phyloP scores from a whole-genome alignment of 2,329 filamentous ascomycete genomes.

The Arthrinium phaeospermum region DNA sequence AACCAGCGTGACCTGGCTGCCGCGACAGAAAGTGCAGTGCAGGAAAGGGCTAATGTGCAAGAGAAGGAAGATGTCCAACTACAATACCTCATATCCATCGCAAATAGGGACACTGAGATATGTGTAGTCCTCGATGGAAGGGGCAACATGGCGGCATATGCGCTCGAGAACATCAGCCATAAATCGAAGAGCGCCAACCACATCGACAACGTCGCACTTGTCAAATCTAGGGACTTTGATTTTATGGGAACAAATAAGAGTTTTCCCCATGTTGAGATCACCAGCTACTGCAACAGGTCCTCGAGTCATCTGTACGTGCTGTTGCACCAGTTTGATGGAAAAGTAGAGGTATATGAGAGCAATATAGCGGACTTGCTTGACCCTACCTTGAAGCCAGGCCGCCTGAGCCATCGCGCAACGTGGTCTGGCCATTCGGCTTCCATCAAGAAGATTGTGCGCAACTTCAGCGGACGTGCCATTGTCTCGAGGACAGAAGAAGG shows the following conservation, averaged over 20 bases:
- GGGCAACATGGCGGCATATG: constrained; percentile 91
- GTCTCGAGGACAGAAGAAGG: constrained; percentile 81
- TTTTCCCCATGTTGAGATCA: constrained; percentile 66
- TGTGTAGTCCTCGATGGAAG: constrained; percentile 84
- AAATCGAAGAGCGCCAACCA: constrained; percentile 69
- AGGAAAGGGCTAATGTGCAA: constrained; percentile 59
- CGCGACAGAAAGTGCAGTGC: constrained; percentile 78
- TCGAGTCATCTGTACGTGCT: constrained; percentile 74
- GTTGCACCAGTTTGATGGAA: constrained; percentile 84
- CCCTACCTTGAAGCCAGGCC: constrained; percentile 63
- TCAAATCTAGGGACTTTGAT: constrained; percentile 63
- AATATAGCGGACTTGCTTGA: constrained; percentile 83
- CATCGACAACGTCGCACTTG: constrained; percentile 86
- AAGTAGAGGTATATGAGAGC: constrained; percentile 80
- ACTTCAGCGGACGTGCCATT: constrained; percentile 78
- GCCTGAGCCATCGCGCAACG: constrained; percentile 66
- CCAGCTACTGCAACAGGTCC: constrained; percentile 71
- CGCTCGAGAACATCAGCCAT: constrained; percentile 82
- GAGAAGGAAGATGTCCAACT: constrained; percentile 73
- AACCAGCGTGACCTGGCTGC: constrained; percentile 80
- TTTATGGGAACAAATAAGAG: constrained; percentile 43
- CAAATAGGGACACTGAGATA: constrained; percentile 84
- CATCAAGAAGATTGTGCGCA: constrained; percentile 86
- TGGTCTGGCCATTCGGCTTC: constrained; percentile 86
- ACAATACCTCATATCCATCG: constrained; percentile 84